A percentile compares a stretch with the other conserved stretches of the same genome.
Evolutionary conservation across 257 asterid genomes (phyloP).

Genomic region (Lantana camara): DNA sequence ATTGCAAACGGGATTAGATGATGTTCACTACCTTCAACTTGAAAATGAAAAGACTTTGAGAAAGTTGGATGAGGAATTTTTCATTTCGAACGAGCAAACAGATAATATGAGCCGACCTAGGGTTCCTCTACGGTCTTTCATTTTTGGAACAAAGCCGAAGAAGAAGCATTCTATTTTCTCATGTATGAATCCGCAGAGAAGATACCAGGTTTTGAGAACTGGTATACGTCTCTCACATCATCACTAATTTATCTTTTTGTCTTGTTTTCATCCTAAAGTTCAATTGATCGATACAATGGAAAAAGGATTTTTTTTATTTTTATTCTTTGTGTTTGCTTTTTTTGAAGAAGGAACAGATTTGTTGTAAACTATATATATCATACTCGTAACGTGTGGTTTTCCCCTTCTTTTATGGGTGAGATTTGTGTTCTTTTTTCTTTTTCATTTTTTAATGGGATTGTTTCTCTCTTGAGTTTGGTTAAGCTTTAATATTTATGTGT

Average conservation of each 20-base stretch:
- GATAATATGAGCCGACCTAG: constrained; percentile 22
- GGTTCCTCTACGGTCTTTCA: constrained; percentile 51
- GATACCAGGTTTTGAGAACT: constrained; percentile 36
- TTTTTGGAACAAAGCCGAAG: constrained; percentile 55
- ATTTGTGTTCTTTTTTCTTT: too few species aligned
- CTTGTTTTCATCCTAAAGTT: too few species aligned
- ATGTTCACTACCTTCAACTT: constrained; percentile 40
- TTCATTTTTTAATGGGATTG: too few species aligned
- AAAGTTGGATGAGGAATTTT: constrained; percentile 45
- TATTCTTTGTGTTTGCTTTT: not conserved
- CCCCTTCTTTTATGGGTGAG: too few species aligned
- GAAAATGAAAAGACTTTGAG: constrained; percentile 43
- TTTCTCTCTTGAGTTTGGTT: too few species aligned
- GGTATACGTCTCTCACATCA: constrained; percentile 31
- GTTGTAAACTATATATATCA: constrained; percentile 4
- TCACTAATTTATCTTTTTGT: not conserved
- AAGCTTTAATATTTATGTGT: too few species aligned
- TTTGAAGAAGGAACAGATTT: constrained; percentile 5
- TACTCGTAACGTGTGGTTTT: too few species aligned
- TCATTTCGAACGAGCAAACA: constrained; percentile 34
- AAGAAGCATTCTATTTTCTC: constrained; percentile 56
- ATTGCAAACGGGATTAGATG: constrained; percentile 48
- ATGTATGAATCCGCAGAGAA: constrained; percentile 44
- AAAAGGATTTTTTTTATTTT: not conserved
- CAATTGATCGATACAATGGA: not conserved